Percentiles rank a stretch among this genome's conserved stretches.
phyloP scores from a whole-genome alignment of 805 yeast species.

The Saturnispora saitoi region DNA sequence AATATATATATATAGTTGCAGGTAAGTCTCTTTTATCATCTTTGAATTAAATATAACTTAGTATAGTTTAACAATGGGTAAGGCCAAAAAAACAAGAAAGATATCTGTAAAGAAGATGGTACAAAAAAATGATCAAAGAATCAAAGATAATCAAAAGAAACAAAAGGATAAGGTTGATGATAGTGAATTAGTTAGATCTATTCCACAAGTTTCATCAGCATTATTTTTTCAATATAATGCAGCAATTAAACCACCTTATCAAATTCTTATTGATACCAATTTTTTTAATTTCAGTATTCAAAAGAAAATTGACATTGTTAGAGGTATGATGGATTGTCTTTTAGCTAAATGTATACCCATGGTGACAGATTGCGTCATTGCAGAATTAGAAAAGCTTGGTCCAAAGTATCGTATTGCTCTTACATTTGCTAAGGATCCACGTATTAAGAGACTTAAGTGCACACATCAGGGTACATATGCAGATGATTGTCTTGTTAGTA shows the following conservation, averaged over 20 bases:
- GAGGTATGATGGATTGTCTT: constrained; percentile 94
- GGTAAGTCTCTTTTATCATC: neutral
- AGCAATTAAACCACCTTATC: constrained; percentile 97
- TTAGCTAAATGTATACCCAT: constrained; percentile 94
- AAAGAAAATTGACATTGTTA: constrained; percentile 87
- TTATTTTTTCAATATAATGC: constrained; percentile 89
- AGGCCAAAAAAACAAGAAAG: constrained; percentile 94
- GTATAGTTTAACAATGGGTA: constrained; percentile 56
- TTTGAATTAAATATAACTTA: neutral
- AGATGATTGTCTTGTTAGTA: constrained; percentile 90
- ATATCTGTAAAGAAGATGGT: constrained; percentile 88
- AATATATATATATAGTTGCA: neutral
- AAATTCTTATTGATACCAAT: constrained; percentile 91
- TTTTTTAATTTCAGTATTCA: constrained; percentile 94
- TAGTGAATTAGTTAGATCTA: constrained; percentile 62
- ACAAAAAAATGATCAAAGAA: constrained; percentile 60
- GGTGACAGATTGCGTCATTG: constrained; percentile 96
- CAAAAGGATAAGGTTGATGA: constrained; percentile 42
- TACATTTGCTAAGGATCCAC: constrained; percentile 85
- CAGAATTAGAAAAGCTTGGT: constrained; percentile 93
- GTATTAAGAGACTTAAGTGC: constrained; percentile 80
- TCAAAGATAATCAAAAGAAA: constrained; percentile 37
- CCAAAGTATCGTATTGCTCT: constrained; percentile 91
- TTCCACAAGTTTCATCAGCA: constrained; percentile 94
- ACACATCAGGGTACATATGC: constrained; percentile 96